A percentile compares a stretch with the other conserved stretches of the same genome.
phyloP scores from a whole-genome alignment of 192 early-diverging fungal genomes.

The Bifiguratus adelaidae region DNA sequence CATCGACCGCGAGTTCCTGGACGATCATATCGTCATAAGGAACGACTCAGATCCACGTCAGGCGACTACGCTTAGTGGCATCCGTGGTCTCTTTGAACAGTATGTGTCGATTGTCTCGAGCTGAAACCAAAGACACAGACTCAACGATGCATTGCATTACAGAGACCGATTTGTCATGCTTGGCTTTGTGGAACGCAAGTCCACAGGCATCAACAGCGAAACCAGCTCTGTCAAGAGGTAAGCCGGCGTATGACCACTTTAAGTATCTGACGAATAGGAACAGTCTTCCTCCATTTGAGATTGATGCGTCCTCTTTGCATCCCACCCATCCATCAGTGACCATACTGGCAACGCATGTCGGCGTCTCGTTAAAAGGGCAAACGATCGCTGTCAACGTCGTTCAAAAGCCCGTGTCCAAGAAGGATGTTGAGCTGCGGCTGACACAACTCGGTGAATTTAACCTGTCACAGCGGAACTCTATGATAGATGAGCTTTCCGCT shows the following conservation, averaged over 20 bases:
- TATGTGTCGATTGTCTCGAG: slow-evolving; percentile 5
- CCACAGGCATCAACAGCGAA: background rate
- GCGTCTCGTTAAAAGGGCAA: slow-evolving; percentile 4
- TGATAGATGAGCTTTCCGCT: slow-evolving; percentile 3
- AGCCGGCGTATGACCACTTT: background rate
- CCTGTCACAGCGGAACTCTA: too few species aligned
- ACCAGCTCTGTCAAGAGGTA: background rate
- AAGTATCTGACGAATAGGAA: too few species aligned
- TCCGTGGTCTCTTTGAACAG: slow-evolving; percentile 20
- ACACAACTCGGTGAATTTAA: too few species aligned
- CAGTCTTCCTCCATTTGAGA: background rate
- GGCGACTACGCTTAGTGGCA: slow-evolving; percentile 14
- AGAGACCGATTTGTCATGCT: slow-evolving; percentile 20
- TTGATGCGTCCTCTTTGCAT: background rate
- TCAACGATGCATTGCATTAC: background rate
- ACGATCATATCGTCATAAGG: slow-evolving; percentile 14
- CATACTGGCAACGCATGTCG: slow-evolving; percentile 23
- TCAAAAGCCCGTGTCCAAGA: slow-evolving; percentile 19
- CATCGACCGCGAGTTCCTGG: slow-evolving; percentile 23
- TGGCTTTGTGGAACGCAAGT: slow-evolving; percentile 1
- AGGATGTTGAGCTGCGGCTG: too few species aligned
- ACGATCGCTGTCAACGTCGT: slow-evolving; percentile 16
- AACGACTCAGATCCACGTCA: slow-evolving; percentile 2
- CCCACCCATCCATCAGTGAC: slow-evolving; percentile 5
- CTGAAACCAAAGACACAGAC: too few species aligned